Evolutionary conservation across 768 basidiomycete species (phyloP).

Genomic region (Trametes coccinea): DNA sequence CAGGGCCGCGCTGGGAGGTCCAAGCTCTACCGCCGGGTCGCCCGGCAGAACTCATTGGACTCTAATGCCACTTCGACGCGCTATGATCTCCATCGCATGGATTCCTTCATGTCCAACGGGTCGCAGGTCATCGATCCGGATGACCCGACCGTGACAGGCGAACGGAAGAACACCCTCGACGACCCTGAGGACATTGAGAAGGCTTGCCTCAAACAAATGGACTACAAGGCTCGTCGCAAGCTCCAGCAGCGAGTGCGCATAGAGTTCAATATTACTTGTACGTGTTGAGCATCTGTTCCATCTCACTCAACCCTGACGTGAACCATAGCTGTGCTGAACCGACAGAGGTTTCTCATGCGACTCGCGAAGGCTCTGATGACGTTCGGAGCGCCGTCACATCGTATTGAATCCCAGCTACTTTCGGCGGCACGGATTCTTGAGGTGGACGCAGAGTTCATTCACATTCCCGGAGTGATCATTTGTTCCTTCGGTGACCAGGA

Average conservation of each 20-base stretch:
- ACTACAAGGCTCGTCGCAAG: slow-evolving; percentile 67
- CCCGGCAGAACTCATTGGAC: slow-evolving; percentile 21
- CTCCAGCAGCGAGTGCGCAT: slow-evolving; percentile 64
- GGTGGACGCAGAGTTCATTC: slow-evolving; percentile 89
- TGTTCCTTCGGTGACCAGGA: slow-evolving; percentile 89
- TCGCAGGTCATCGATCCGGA: slow-evolving; percentile 67
- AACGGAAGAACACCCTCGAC: slow-evolving; percentile 47
- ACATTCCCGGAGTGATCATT: slow-evolving; percentile 79
- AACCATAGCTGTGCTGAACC: slow-evolving; percentile 67
- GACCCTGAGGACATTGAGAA: slow-evolving; percentile 65
- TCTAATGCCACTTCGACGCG: slow-evolving; percentile 22
- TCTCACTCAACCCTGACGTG: neutral
- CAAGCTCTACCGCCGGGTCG: slow-evolving; percentile 14
- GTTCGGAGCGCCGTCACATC: slow-evolving; percentile 90
- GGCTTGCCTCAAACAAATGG: slow-evolving; percentile 61
- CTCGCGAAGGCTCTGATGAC: slow-evolving; percentile 87
- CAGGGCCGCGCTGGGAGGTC: neutral
- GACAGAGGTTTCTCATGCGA: slow-evolving; percentile 85
- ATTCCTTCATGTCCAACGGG: slow-evolving; percentile 44
- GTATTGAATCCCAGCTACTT: slow-evolving; percentile 89
- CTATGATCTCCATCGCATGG: slow-evolving; percentile 33
- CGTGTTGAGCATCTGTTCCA: slow-evolving; percentile 17
- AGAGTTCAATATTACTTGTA: slow-evolving; percentile 75
- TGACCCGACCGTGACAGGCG: slow-evolving; percentile 69
- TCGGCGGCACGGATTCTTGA: slow-evolving; percentile 89